These are phyloP conservation scores for Asclepias syriaca DNA, from an alignment of 257 asterid genomes.

Conservation along the genomic window DNA sequence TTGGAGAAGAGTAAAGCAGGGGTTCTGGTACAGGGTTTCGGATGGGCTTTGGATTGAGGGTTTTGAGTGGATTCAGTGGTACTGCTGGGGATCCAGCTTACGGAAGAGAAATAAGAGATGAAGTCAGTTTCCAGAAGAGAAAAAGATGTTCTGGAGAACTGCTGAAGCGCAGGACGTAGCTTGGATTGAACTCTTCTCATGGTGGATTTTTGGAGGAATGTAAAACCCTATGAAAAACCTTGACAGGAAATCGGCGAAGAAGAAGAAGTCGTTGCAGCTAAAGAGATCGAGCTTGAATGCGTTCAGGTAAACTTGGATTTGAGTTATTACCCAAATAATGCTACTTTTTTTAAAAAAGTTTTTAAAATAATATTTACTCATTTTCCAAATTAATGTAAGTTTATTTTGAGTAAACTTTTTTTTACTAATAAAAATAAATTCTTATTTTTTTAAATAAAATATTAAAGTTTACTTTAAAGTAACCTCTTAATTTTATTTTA, in stretches of 20 bases:
- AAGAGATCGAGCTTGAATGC: too few species aligned
- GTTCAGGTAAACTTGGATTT: too few species aligned
- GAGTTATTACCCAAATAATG: too few species aligned
- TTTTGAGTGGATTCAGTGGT: constrained; percentile 13
- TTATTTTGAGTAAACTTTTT: too few species aligned
- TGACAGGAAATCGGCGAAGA: too few species aligned
- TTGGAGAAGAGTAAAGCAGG: constrained; percentile 32
- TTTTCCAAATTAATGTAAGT: too few species aligned
- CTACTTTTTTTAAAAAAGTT: too few species aligned
- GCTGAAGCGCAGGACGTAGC: constrained; percentile 35
- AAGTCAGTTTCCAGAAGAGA: constrained; percentile 30
- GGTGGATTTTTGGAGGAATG: constrained; percentile 18
- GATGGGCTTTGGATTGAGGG: constrained; percentile 32
- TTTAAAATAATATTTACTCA: too few species aligned
- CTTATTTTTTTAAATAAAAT: too few species aligned
- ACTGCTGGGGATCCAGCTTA: constrained; percentile 10
- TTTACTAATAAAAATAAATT: too few species aligned
- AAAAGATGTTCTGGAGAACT: constrained; percentile 25
- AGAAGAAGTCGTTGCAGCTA: neutral
- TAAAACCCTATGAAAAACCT: constrained; percentile 32
- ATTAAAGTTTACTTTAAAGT: too few species aligned
- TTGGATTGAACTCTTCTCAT: constrained; percentile 69
- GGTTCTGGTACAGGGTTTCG: constrained; percentile 27
- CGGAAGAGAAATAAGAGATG: constrained; percentile 13
- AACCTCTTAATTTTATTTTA: too few species aligned